phyloP scores from a whole-genome alignment of 352 stramenopile genomes.

The Pythium graminicola region DNA sequence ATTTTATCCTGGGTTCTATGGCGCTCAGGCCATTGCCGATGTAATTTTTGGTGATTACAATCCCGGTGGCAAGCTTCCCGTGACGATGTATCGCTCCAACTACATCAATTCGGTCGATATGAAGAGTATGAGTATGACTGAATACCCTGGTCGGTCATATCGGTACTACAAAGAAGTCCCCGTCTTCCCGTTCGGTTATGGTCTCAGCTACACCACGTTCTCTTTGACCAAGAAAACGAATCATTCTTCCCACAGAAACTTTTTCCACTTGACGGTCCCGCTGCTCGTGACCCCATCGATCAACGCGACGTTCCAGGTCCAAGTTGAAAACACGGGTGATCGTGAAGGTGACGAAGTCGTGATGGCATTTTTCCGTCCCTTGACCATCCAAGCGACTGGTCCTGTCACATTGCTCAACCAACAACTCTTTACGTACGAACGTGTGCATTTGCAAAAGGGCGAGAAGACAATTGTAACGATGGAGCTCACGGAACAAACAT shows the following conservation, averaged over 20 bases:
- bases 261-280: neutral
- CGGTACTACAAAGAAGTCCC: conserved; percentile 86
- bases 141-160: conserved; percentile 86
- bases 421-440: conserved; percentile 66
- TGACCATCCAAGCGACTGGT: conserved; percentile 50
- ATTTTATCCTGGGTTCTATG: conserved; percentile 82
- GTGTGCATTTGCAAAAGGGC: conserved; percentile 39
- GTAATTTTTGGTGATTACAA: conserved; percentile 80
- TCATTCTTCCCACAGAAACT: too few species aligned
- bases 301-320: conserved; percentile 40
- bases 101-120: conserved; percentile 71
- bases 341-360: conserved; percentile 64
- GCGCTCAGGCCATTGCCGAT: conserved; percentile 69
- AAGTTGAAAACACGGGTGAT: conserved; percentile 52
- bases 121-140: conserved; percentile 89
- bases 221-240: conserved; percentile 21
- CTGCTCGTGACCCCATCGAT: conserved; percentile 31
- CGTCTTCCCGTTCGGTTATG: conserved; percentile 87
- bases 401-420: conserved; percentile 59
- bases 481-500: conserved; percentile 33
- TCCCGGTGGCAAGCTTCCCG: conserved; percentile 73
- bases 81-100: conserved; percentile 83
- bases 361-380: conserved; percentile 67
- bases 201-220: conserved; percentile 89
- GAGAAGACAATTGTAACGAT: conserved; percentile 37